Evolutionary conservation across 2,329 filamentous ascomycete genomes (phyloP).

Genomic region (Alternaria rosae): DNA sequence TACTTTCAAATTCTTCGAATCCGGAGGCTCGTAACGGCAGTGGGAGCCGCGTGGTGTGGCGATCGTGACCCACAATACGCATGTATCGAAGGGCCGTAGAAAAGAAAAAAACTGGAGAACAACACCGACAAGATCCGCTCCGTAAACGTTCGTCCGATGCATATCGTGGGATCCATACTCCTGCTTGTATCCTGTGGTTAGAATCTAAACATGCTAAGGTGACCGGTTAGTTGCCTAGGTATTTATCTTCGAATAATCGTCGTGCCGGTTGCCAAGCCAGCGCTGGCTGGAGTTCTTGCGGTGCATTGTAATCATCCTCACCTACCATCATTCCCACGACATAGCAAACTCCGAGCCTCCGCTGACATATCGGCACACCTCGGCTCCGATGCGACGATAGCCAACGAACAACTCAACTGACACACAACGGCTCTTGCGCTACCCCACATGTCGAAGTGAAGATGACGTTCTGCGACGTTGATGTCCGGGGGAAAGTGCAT

Average conservation of each 20-base stretch:
- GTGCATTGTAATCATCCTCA: slow-evolving; percentile 6
- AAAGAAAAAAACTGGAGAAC: neutral
- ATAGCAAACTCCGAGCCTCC: neutral
- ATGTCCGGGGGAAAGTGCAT: slow-evolving; percentile 2
- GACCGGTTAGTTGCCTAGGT: neutral
- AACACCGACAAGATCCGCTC: neutral
- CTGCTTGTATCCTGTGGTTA: neutral
- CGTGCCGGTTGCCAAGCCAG: neutral
- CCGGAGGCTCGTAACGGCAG: neutral
- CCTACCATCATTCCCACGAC: neutral
- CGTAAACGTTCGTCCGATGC: neutral
- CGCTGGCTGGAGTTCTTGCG: neutral
- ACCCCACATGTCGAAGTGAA: slow-evolving; percentile 4
- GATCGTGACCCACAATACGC: slow-evolving; percentile 7
- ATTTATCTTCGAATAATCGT: neutral
- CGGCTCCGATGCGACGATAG: neutral
- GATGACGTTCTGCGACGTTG: slow-evolving; percentile 12
- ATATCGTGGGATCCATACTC: neutral
- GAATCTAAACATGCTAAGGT: neutral
- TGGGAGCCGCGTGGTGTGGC: slow-evolving; percentile 2
- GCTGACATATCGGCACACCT: neutral
- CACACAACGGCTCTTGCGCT: neutral
- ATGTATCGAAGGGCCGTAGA: slow-evolving; percentile 12
- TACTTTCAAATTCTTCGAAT: neutral
- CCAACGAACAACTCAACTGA: neutral